Conservation (phyloP, 2,329 filamentous ascomycete species). For the Cercospora sp. region DNA sequence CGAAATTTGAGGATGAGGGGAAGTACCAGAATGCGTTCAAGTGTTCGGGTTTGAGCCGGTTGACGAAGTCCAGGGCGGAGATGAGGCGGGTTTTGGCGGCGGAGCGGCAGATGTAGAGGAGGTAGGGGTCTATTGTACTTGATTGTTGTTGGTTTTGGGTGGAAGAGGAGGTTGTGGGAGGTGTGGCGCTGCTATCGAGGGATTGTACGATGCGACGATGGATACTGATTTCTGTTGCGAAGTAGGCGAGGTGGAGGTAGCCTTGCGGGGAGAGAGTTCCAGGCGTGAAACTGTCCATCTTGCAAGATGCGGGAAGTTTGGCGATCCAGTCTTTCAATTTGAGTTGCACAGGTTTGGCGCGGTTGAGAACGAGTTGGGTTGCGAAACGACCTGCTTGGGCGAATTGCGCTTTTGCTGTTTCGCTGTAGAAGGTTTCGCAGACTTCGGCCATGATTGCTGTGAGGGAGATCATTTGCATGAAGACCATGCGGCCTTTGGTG, state of each 20-base stretch:
- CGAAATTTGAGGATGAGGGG: conserved; percentile 92
- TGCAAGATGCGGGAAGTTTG: conserved; percentile 61
- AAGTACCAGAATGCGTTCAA: conserved; percentile 93
- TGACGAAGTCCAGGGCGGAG: conserved; percentile 96
- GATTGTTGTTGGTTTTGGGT: background rate
- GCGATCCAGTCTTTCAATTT: conserved; percentile 82
- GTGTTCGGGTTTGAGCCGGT: conserved; percentile 82
- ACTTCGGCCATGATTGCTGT: conserved; percentile 77
- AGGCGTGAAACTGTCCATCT: conserved; percentile 61
- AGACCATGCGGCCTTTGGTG: conserved; percentile 68
- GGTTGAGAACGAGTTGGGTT: conserved; percentile 69
- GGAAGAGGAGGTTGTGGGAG: conserved; percentile 29
- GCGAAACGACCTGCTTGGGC: conserved; percentile 66
- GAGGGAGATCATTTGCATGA: conserved; percentile 73
- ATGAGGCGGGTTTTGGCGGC: conserved; percentile 93
- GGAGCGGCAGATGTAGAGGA: conserved; percentile 87
- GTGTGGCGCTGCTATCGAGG: conserved; percentile 50
- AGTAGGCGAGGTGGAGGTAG: conserved; percentile 88
- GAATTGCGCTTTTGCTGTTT: conserved; percentile 71
- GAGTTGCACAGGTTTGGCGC: conserved; percentile 79
- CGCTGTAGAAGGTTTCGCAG: conserved; percentile 78
- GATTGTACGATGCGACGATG: conserved; percentile 89
- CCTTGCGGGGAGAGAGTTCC: conserved; percentile 49
- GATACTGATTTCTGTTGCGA: conserved; percentile 89
- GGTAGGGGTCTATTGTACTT: conserved; percentile 57